Base-by-base conservation (phyloP, 306 rosid species). In the Castanea mollissima region DNA sequence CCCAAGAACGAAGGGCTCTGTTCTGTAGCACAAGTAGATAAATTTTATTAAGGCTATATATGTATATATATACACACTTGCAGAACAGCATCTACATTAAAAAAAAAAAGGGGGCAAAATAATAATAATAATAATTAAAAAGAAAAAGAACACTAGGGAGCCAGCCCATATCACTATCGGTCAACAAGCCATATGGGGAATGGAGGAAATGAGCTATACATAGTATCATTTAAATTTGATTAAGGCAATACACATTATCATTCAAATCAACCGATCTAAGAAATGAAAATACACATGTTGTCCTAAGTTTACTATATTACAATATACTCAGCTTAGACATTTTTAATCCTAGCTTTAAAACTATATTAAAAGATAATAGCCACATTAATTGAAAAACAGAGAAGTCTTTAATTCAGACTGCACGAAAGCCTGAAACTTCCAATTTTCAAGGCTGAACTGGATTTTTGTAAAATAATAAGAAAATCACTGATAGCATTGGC, bases 21-120 rank as follows among this genome's bases (percentile, higher is more conserved):
- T 35, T 84, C 98, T 93, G 94, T 69, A 80, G 81, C 69, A 84
- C 81, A 87, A 80, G 69, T 32, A 75, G 78, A 83, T 34, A 58
- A 70, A n/a, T 69, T 64, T 29, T 71, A 84, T 35, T 82, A 85
- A 60, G 59, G 72, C 54, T 76, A 78, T 2, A 58, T 64, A 67
- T 74, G 7, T 6, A 38, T 7, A 35, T 5, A 38, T 0, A 38
- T 9, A 38, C 46, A 38, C 46, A 38, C 78, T 82, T 69, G 54
- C 54, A 10, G 54, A 49, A 49, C 12, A 49, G 15, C 54, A 49
- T 12, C 12, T 49, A 49, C 1, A 13, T 49, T 49, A 2, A 11
- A 12, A 49, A 49, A 10, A 49, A 49, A 49, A 1, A 1, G 5
- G 2, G 10, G 0, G 15, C 15, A 49, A 49, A 35, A 35, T 4